These are phyloP conservation scores for Setaria viridis DNA, from an alignment of 202 grass and related monocot species.

Conservation along the genomic window DNA sequence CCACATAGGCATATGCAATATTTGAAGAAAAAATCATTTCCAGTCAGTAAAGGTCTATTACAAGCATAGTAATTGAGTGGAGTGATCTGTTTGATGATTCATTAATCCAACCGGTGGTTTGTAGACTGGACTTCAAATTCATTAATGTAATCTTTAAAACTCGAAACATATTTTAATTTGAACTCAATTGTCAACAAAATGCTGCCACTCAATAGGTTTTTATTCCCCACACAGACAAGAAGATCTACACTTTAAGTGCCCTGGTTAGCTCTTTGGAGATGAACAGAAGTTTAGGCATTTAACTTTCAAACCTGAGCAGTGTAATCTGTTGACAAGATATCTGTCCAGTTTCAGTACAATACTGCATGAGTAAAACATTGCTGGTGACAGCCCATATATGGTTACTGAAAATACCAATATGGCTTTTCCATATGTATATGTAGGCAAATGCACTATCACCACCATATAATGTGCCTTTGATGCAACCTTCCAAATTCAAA, in stretches of 20 bases:
- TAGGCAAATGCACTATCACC: not conserved
- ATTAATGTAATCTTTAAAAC: too few relatives aligned
- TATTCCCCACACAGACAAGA: not conserved
- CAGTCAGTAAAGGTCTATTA: not conserved
- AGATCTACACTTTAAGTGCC: not conserved
- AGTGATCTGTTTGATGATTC: not conserved
- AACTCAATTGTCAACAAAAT: not conserved
- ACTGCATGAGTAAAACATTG: not conserved
- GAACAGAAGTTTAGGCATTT: not conserved
- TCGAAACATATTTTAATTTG: not conserved
- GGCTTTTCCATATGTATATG: not conserved
- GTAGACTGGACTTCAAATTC: not conserved
- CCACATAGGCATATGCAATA: slow-evolving; percentile 11
- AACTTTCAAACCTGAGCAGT: not conserved
- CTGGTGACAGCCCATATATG: not conserved
- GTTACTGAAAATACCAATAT: not conserved
- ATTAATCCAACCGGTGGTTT: not conserved
- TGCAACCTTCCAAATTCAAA: not conserved
- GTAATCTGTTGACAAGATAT: not conserved
- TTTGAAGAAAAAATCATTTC: not conserved
- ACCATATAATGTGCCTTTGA: slow-evolving; percentile 1
- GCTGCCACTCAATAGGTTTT: not conserved
- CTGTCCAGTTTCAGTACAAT: not conserved
- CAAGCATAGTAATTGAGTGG: not conserved
- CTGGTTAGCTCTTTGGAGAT: not conserved